Base-by-base conservation (phyloP, 2,329 filamentous ascomycete species). In the Aspergillus uvarum region DNA sequence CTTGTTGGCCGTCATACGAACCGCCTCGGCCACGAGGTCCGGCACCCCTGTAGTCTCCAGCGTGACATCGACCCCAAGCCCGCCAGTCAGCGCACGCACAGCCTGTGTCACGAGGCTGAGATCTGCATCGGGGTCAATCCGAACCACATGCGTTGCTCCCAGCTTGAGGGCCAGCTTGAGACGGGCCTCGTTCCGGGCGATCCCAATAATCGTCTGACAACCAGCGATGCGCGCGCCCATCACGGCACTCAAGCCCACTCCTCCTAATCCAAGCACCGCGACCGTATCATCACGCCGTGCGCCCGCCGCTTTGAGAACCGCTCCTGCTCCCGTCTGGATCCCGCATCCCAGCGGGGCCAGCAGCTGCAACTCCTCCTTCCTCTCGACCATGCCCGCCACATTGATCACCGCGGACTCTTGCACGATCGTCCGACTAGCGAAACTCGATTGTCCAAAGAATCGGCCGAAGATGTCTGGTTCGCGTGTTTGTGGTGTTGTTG, bases 401-500 rank as follows among this genome's bases (percentile, higher is more conserved):
- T 81, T 82, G 24, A 81, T 71, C 12, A 79, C 71, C 4, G 71
- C 76, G 24, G 67, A 74, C 48, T 76, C 72, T 53, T 72, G 72
- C 0, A 79, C 79, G 19, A 81, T 67, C 5, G 73, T 76, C 48
- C 73, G 66, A 59, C 64, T 71, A 1, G 79, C 73, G 60, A 80
- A 81, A 51, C 79, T 81, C 1, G 75, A 78, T 59, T 82, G 79
- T 1, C 80, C 81, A 67, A 82, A 83, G 69, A 84, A 85, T 8
- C 63, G 65, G 3, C 77, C 77, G 4, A 69, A 70, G 32, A 78
- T 68, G 11, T 56, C 68, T 48, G 68, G 67, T 4, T 60, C 59
- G 1, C 53, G 12, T 31, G 32, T 21, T 3, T 54, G 65, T 64
- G 55, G 5, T 24, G 52, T 1, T 29, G 4, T 2, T 22, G 48